Evolutionary conservation across 805 yeast genomes (phyloP), one percentile per base, ranked within the genome.

Genomic region (Hermanozyma aechmeae): DNA sequence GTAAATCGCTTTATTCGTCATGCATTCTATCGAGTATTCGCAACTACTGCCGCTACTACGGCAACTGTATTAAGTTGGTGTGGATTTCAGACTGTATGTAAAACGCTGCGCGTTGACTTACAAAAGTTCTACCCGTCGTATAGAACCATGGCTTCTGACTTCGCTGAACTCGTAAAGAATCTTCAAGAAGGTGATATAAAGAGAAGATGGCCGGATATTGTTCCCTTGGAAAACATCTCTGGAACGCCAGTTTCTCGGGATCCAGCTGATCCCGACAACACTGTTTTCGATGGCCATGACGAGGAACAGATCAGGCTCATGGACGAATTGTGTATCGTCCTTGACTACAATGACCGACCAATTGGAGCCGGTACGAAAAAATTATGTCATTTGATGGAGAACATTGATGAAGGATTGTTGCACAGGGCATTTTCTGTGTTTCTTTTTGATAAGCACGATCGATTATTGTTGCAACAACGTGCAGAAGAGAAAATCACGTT

Each of bases 391-490:
- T 58, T 92, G 31, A 83, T 86, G 95, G 69, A 70, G 25, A 87
- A 87, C 55, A 92, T 92, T 46, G 67, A 86, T 29, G 60, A 64
- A 37, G 98, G 98, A 4, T 65, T 92, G 27, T 65, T 92, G 35
- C 99, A 92, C 59, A 73, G 99, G 43, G 97, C 97, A 0, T 92
- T 92, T 51, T 83, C 95, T 15, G 96, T 87, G n/a, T 92, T 92
- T 46, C 59, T 89, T 31, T 92, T 92, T 64, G 79, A 86, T 53
- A 72, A 71, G 14, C 73, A 82, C 25, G 76, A 76, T 34, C 69
- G 80, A 56, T 68, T 92, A 37, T 66, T 92, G 34, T 65, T 92
- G 42, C 99, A 92, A 61, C 96, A 89, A 61, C 76, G 99, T 45
- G 97, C 99, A 0, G 76, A 77, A 28, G 97, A 92, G 53, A 92